Evolutionary conservation across 2,329 filamentous ascomycete genomes (phyloP), one percentile per base, ranked within the genome.

Genomic region (Verticillium tricorpus): DNA sequence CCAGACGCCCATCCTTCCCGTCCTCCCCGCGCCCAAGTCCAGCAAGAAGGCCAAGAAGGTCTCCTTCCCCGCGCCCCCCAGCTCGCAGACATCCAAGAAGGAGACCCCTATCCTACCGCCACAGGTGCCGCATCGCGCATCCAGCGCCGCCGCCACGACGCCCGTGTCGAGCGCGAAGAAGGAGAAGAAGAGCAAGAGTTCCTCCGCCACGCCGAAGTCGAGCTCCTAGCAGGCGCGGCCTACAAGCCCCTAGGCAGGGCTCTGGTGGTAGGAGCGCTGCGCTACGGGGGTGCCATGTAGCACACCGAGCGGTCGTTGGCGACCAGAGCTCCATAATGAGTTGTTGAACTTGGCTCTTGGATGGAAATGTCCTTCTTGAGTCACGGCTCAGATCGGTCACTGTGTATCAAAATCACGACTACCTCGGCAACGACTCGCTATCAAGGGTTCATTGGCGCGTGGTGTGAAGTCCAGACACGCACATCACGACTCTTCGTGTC

Each of bases 1-100:
- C 12, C 61, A 69, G 31, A 70, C 65, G 57, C 57, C 65, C 25
- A 67, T 67, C 14, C 63, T 68, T 12, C 65, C 69, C 22, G 67
- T 68, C 22, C 63, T 63, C 31, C 31, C 67, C 7, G 65, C 62
- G 45, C 61, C 64, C 3, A 68, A 71, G 61, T 72, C 72, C 64
- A 62, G 67, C 58, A 74, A 71, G 62, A 74, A 73, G 63, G 57
- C 66, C 57, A 74, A 72, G 64, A 58, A 64, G 60, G 60, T 63
- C 14, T 67, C 69, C 19, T 56, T 57, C 58, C 60, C 65, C 25
- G 34, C 57, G 40, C 52, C 56, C 28, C n/a, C 65, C 35, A 68
- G 64, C 58, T 67, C 66, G 35, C 67, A 65, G 62, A 58, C 61
- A 19, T 55, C 59, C 8, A 61, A 61, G 9, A 71, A 68, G 63